Conservation (phyloP, 164 flowering plant genomes). For the Annona cherimola region DNA sequence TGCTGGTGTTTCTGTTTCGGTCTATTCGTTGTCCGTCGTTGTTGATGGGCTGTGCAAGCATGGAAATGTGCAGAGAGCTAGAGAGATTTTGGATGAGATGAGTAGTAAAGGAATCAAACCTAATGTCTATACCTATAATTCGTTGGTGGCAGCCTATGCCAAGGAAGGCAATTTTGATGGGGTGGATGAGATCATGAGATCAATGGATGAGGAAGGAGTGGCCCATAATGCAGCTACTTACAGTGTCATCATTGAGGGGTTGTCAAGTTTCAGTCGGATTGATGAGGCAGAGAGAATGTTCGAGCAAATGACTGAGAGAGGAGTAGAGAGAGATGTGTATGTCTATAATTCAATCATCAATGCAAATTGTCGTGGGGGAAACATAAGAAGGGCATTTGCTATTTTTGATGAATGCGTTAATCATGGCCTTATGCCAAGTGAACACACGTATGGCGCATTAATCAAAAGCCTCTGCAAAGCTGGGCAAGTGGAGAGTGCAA, state of each 20-base stretch:
- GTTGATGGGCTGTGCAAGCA: constrained; percentile 43
- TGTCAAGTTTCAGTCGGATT: constrained; percentile 28
- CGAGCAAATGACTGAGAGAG: constrained; percentile 41
- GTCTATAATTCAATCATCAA: constrained; percentile 43
- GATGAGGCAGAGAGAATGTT: constrained; percentile 48
- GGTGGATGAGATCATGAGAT: constrained; percentile 26
- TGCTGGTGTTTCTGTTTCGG: constrained; percentile 30
- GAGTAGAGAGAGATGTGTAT: constrained; percentile 35
- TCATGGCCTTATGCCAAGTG: constrained; percentile 40
- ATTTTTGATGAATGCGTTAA: constrained; percentile 44
- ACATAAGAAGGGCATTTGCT: constrained; percentile 34
- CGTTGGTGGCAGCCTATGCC: constrained; percentile 35
- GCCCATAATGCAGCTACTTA: constrained; percentile 36
- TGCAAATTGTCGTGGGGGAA: constrained; percentile 35
- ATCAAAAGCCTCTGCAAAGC: constrained; percentile 49
- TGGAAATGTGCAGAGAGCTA: constrained; percentile 39
- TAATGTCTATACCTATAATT: constrained; percentile 43
- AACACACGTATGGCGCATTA: constrained; percentile 47
- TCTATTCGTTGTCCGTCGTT: constrained; percentile 53
- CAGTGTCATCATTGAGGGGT: constrained; percentile 47
- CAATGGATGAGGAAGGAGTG: constrained; percentile 38
- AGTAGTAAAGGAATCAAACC: constrained; percentile 39
- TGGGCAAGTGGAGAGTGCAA: constrained; percentile 46
- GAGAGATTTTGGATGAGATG: constrained; percentile 38
- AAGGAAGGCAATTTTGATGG: constrained; percentile 36